phyloP scores from a whole-genome alignment of 176 grass and related monocot species.

The Rhynchospora tenuis region DNA sequence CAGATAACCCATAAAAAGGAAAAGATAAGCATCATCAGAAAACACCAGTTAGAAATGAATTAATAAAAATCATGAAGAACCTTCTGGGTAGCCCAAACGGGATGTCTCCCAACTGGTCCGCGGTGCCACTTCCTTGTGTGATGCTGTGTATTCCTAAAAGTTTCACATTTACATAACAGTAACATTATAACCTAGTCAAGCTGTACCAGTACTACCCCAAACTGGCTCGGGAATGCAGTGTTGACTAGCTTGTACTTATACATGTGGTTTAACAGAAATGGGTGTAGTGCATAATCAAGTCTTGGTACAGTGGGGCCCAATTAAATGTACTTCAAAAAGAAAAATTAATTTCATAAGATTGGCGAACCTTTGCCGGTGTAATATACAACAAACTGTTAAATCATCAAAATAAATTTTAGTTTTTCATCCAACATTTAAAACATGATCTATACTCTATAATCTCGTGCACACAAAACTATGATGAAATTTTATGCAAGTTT shows the following conservation, averaged over 20 bases:
- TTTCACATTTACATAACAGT: not conserved
- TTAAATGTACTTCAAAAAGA: not conserved
- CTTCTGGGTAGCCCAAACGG: constrained; percentile 51
- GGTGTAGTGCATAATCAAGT: not conserved
- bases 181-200: not conserved
- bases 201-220: not conserved
- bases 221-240: no score
- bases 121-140: constrained; percentile 66
- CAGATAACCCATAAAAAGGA: not conserved
- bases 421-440: no score
- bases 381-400: no score
- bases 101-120: constrained; percentile 75
- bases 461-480: no score
- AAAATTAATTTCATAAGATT: no score
- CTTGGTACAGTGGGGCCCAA: not conserved
- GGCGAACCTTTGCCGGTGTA: no score
- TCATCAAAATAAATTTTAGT: no score
- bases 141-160: constrained; percentile 67
- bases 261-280: not conserved
- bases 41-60: constrained; percentile 18
- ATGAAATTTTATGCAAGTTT: no score
- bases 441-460: no score
- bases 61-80: constrained; percentile 26
- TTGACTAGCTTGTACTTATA: no score
- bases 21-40: not conserved